phyloP scores from a whole-genome alignment of 257 asterid species.

The Solanum appendiculatum region DNA sequence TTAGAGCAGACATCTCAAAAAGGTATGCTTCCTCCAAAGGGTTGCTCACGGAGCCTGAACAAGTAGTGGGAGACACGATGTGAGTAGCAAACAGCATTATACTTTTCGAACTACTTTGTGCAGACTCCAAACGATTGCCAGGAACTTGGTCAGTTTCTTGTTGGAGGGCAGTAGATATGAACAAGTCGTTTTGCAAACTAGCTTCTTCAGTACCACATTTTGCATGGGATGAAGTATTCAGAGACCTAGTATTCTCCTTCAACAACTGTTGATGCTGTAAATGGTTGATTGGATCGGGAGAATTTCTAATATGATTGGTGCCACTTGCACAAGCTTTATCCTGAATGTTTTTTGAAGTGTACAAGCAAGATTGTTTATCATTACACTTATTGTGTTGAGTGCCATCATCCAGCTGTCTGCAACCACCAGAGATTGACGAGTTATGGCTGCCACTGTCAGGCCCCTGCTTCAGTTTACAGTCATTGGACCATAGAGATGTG shows the following conservation, averaged over 20 bases:
- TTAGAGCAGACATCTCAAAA: constrained; percentile 30
- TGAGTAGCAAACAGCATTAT: constrained; percentile 17
- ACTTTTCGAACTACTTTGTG: constrained; percentile 7
- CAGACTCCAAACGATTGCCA: constrained; percentile 4
- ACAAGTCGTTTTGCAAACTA: constrained; percentile 15
- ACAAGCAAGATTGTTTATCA: constrained; percentile 20
- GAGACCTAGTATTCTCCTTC: constrained; percentile 19
- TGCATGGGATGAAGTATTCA: constrained; percentile 12
- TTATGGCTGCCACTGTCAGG: constrained; percentile 22
- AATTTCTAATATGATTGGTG: neutral
- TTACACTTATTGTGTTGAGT: constrained; percentile 8
- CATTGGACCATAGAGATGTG: constrained; percentile 28
- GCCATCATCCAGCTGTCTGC: constrained; percentile 17
- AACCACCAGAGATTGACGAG: constrained; percentile 13
- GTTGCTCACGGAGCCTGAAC: constrained; percentile 15
- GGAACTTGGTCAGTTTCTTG: constrained; percentile 21
- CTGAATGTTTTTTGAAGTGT: constrained; percentile 14
- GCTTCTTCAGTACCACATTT: constrained; percentile 17
- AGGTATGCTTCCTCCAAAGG: constrained; percentile 25
- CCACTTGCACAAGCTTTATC: constrained; percentile 3
- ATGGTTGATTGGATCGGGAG: constrained; percentile 11
- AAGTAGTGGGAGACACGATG: constrained; percentile 14
- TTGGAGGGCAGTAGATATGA: constrained; percentile 5
- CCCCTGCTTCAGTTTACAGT: constrained; percentile 28
- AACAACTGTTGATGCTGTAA: constrained; percentile 17